A percentile compares a stretch with the other conserved stretches of the same genome.
phyloP scores from a whole-genome alignment of 1,284 basidiomycete species.

The Ganoderma lucidum region DNA sequence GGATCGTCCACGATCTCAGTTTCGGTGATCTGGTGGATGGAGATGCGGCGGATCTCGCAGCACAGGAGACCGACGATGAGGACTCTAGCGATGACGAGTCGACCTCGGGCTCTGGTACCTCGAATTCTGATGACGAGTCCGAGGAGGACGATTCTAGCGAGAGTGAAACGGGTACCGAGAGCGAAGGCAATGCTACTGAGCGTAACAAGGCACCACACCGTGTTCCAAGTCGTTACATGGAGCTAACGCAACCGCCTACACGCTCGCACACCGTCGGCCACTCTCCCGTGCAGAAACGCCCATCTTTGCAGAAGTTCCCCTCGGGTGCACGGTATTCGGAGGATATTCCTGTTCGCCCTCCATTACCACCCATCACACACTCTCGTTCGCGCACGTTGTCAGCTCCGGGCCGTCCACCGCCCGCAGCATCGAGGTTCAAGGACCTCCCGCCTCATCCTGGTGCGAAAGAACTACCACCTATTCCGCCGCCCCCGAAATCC shows the following conservation, averaged over 20 bases:
- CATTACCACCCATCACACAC: not conserved
- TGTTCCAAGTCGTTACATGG: not conserved
- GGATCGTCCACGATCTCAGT: constrained; percentile 80
- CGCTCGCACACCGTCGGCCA: constrained; percentile 42
- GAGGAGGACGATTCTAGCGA: constrained; percentile 44
- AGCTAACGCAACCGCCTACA: constrained; percentile 18
- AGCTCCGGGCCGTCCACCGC: constrained; percentile 8
- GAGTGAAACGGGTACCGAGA: constrained; percentile 48
- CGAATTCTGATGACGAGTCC: constrained; percentile 44
- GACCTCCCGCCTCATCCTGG: constrained; percentile 17
- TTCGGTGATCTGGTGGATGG: constrained; percentile 81
- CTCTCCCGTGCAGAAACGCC: constrained; percentile 23
- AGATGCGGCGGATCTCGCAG: constrained; percentile 82
- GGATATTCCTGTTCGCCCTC: constrained; percentile 6
- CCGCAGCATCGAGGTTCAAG: constrained; percentile 16
- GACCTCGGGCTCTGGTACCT: constrained; percentile 28
- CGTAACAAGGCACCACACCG: constrained; percentile 36
- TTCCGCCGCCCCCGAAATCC: constrained; percentile 18
- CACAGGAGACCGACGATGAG: constrained; percentile 74
- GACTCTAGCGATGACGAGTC: constrained; percentile 42
- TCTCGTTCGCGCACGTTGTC: constrained; percentile 3
- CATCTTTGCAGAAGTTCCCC: constrained; percentile 14
- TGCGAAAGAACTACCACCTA: not conserved
- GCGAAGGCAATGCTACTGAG: constrained; percentile 44
- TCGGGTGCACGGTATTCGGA: constrained; percentile 17